Evolutionary conservation across 2,329 filamentous ascomycete genomes (phyloP).

Genomic region (Westerdykella sp.): DNA sequence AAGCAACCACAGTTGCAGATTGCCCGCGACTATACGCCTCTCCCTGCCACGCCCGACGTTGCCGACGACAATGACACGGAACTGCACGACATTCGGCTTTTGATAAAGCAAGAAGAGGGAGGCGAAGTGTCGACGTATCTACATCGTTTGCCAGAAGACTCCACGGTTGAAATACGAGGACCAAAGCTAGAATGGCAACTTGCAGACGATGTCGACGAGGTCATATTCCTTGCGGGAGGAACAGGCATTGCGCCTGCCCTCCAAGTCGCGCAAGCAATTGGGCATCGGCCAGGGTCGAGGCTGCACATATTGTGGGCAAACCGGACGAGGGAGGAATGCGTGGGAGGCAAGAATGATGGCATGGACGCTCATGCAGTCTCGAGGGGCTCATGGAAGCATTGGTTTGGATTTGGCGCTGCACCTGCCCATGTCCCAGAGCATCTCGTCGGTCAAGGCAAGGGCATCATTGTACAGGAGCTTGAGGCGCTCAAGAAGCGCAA

Average conservation of each 20-base stretch:
- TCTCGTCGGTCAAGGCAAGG: conserved; percentile 18
- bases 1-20: conserved; percentile 95
- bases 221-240: conserved; percentile 85
- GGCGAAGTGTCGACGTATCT: conserved; percentile 87
- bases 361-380: conserved; percentile 1
- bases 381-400: conserved; percentile 24
- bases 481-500: conserved; percentile 50
- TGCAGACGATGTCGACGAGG: conserved; percentile 47
- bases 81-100: conserved; percentile 54
- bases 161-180: conserved; percentile 68
- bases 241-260: conserved; percentile 88
- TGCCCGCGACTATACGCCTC: conserved; percentile 80
- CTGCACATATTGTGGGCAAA: conserved; percentile 82
- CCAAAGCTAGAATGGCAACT: conserved; percentile 65
- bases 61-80: conserved; percentile 18
- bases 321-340: conserved; percentile 58
- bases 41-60: conserved; percentile 53
- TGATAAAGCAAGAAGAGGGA: conserved; percentile 69
- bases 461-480: conserved; percentile 57
- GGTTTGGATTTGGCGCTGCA: conserved; percentile 15
- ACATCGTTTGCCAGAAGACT: conserved; percentile 55
- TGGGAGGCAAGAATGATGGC: conserved; percentile 52
- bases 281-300: conserved; percentile 39
- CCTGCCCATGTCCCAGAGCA: conserved; percentile 1
- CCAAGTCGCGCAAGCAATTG: conserved; percentile 64